Evolutionary conservation across 441 rosid genomes (phyloP).

Genomic region (Breynia disticha): DNA sequence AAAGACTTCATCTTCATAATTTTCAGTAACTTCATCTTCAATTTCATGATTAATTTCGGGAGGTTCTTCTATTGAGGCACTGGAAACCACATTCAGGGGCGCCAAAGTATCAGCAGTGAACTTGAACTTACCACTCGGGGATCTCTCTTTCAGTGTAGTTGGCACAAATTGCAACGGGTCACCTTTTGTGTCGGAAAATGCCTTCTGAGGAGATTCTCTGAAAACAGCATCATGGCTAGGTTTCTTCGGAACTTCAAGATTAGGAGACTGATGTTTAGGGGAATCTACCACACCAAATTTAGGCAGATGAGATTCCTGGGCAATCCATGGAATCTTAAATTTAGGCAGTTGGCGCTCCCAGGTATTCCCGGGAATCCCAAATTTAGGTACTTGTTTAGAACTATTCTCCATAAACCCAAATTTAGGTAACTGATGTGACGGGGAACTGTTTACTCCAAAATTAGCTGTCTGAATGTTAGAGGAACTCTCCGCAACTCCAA

Average conservation of each 20-base stretch:
- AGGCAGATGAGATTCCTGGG: too few species aligned
- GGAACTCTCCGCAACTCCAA: conserved; percentile 17
- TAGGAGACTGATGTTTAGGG: conserved; percentile 28
- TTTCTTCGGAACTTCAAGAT: conserved; percentile 25
- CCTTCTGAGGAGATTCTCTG: conserved; percentile 24
- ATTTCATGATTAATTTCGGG: conserved; percentile 27
- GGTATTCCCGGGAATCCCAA: too few species aligned
- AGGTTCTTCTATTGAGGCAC: conserved; percentile 29
- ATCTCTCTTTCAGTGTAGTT: conserved; percentile 31
- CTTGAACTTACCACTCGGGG: conserved; percentile 19
- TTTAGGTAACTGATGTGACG: too few species aligned
- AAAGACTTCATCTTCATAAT: conserved; percentile 47
- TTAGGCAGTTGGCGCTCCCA: too few species aligned
- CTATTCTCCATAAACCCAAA: too few species aligned
- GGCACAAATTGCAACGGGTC: conserved; percentile 25
- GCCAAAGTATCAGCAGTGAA: conserved; percentile 21
- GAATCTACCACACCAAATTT: conserved; percentile 13
- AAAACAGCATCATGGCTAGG: conserved; percentile 20
- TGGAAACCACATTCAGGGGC: conserved; percentile 20
- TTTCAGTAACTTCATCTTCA: conserved; percentile 23
- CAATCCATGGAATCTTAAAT: too few species aligned
- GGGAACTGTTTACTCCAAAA: conserved; percentile 17
- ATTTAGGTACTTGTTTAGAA: too few species aligned
- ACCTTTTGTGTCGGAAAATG: conserved; percentile 26
- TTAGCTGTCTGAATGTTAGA: neutral